Conservation (phyloP, 2,329 filamentous ascomycete genomes). For the Torrubiella hemipterigena region DNA sequence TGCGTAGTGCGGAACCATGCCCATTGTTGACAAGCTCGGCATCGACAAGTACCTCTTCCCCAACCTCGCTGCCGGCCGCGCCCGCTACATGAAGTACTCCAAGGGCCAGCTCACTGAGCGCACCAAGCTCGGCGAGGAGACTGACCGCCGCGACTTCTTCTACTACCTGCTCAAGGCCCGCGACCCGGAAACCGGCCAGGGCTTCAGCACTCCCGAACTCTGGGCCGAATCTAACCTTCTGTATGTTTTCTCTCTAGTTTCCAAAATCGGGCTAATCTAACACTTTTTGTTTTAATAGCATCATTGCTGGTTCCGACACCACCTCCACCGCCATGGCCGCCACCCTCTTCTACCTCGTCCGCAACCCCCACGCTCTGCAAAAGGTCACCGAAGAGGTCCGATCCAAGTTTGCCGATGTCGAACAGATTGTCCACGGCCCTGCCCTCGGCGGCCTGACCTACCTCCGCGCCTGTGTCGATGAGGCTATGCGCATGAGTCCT, state of each 20-base stretch:
- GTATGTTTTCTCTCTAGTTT: conserved; percentile 20
- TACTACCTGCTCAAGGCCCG: conserved; percentile 61
- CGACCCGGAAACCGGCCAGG: conserved; percentile 58
- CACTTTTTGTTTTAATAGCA: conserved; percentile 21
- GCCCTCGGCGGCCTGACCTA: conserved; percentile 40
- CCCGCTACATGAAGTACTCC: conserved; percentile 60
- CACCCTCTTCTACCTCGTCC: conserved; percentile 50
- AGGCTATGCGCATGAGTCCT: conserved; percentile 51
- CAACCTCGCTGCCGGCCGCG: conserved; percentile 52
- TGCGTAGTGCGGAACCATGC: conserved; percentile 56
- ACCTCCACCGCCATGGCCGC: conserved; percentile 57
- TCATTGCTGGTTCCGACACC: conserved; percentile 61
- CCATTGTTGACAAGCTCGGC: conserved; percentile 51
- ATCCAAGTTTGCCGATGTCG: conserved; percentile 33
- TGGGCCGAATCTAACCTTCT: conserved; percentile 61
- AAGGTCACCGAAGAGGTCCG: conserved; percentile 40
- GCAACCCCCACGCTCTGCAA: conserved; percentile 33
- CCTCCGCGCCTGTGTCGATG: conserved; percentile 52
- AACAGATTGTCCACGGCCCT: conserved; percentile 43
- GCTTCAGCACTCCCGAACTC: conserved; percentile 53
- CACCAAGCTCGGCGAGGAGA: conserved; percentile 52
- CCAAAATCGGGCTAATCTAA: background rate
- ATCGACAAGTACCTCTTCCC: conserved; percentile 58
- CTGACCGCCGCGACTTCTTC: conserved; percentile 63
- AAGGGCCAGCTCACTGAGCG: conserved; percentile 54